These are phyloP conservation scores for Fraxinus anomala DNA, from an alignment of 257 asterid species.

Conservation along the genomic window DNA sequence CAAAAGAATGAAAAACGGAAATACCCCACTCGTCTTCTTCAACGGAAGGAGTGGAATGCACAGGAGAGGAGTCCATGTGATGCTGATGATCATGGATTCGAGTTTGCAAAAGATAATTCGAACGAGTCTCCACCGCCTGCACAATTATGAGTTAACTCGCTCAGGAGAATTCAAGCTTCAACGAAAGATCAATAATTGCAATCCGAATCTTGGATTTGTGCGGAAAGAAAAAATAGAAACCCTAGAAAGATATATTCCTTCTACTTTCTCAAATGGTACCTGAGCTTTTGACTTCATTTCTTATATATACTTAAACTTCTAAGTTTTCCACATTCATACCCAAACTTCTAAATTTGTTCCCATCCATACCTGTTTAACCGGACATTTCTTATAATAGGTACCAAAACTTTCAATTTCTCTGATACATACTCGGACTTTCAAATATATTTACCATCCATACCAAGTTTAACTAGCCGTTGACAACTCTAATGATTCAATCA, in stretches of 20 bases:
- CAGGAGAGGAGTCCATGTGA: conserved; percentile 18
- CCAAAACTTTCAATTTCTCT: not conserved
- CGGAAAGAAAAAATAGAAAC: conserved; percentile 3
- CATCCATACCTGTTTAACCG: not conserved
- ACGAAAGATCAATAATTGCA: not conserved
- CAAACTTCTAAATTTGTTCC: not conserved
- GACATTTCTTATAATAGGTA: not conserved
- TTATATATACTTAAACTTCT: not conserved
- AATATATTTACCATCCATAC: too few relatives aligned
- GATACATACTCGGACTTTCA: too few relatives aligned
- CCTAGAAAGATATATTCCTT: conserved; percentile 12
- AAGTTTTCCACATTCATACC: not conserved
- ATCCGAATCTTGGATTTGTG: conserved; percentile 27
- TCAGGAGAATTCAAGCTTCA: conserved; percentile 23
- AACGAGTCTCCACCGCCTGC: not conserved
- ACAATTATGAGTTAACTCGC: conserved; percentile 6
- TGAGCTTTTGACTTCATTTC: not conserved
- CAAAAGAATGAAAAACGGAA: not conserved
- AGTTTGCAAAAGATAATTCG: conserved; percentile 20
- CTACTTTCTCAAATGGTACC: not conserved
- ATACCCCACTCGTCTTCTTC: conserved; percentile 37
- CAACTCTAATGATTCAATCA: too few relatives aligned
- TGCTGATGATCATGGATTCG: conserved; percentile 58
- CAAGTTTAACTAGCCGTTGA: too few relatives aligned
- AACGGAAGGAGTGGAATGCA: conserved; percentile 15